These are phyloP conservation scores for Cladosporium sp. DNA, from an alignment of 2,329 filamentous ascomycete genomes.

Conservation along the genomic window DNA sequence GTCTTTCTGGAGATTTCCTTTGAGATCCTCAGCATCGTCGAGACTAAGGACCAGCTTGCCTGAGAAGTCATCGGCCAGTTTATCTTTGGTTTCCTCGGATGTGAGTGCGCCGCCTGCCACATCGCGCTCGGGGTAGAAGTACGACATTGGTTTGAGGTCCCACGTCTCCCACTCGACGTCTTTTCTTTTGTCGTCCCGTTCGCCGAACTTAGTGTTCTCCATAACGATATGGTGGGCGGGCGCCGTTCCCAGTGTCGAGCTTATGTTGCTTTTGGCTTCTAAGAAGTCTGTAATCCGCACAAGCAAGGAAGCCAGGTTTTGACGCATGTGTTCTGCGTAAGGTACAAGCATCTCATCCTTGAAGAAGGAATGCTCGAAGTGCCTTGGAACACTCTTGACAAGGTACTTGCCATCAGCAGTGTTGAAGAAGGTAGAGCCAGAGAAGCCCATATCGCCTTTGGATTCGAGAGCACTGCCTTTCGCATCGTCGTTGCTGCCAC, in stretches of 20 bases:
- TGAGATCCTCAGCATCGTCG: constrained; percentile 58
- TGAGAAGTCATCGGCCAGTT: constrained; percentile 66
- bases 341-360: constrained; percentile 63
- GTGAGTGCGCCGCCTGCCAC: constrained; percentile 64
- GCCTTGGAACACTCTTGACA: constrained; percentile 69
- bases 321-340: constrained; percentile 65
- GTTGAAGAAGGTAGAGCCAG: constrained; percentile 73
- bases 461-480: constrained; percentile 46
- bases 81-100: constrained; percentile 64
- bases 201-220: constrained; percentile 71
- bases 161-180: constrained; percentile 65
- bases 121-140: constrained; percentile 75
- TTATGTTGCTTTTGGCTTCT: constrained; percentile 58
- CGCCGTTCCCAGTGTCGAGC: constrained; percentile 59
- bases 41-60: constrained; percentile 62
- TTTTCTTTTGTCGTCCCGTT: constrained; percentile 43
- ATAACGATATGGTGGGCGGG: constrained; percentile 75
- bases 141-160: constrained; percentile 72
- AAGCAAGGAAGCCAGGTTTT: constrained; percentile 61
- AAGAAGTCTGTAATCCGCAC: constrained; percentile 73
- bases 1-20: constrained; percentile 59
- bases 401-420: constrained; percentile 67
- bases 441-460: constrained; percentile 71
- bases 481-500: constrained; percentile 32
- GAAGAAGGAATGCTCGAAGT: constrained; percentile 72